Percentiles rank a stretch among this genome's conserved stretches.
These are phyloP conservation scores for Pleurotus citrinopileatus DNA, from an alignment of 768 basidiomycete species.

Conservation along the genomic window DNA sequence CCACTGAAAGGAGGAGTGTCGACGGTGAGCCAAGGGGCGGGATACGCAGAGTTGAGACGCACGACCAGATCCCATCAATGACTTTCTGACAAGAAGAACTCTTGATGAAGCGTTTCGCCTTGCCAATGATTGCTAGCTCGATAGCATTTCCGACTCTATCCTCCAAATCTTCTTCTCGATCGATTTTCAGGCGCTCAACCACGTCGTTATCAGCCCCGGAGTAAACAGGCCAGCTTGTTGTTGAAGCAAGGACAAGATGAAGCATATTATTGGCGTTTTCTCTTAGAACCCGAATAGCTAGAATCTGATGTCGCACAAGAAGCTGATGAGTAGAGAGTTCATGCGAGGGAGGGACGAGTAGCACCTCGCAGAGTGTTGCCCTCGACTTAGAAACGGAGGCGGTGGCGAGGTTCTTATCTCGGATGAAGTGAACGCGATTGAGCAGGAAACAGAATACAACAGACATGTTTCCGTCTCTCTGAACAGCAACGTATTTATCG, in stretches of 20 bases:
- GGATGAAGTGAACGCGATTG: constrained; percentile 81
- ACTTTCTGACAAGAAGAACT: constrained; percentile 88
- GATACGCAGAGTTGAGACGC: constrained; percentile 28
- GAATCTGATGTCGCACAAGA: constrained; percentile 37
- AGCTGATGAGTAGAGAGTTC: neutral
- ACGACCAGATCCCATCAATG: constrained; percentile 82
- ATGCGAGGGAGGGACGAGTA: too few species aligned
- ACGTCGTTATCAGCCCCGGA: constrained; percentile 65
- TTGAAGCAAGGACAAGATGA: constrained; percentile 65
- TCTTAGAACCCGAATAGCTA: constrained; percentile 78
- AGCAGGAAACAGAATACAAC: constrained; percentile 86
- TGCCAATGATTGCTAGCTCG: constrained; percentile 87
- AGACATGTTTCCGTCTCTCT: constrained; percentile 73
- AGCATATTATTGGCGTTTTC: constrained; percentile 68
- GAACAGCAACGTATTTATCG: constrained; percentile 79
- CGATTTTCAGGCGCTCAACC: constrained; percentile 54
- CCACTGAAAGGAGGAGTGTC: constrained; percentile 46
- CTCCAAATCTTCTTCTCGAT: constrained; percentile 70
- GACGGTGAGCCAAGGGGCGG: too few species aligned
- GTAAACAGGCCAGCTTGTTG: constrained; percentile 81
- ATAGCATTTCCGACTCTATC: constrained; percentile 88
- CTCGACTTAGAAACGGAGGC: constrained; percentile 69
- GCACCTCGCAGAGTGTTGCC: constrained; percentile 73
- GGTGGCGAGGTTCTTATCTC: constrained; percentile 72
- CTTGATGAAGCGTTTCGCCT: constrained; percentile 87